These are phyloP conservation scores for Podila verticillata DNA, from an alignment of 192 early-diverging fungal species.

Conservation along the genomic window DNA sequence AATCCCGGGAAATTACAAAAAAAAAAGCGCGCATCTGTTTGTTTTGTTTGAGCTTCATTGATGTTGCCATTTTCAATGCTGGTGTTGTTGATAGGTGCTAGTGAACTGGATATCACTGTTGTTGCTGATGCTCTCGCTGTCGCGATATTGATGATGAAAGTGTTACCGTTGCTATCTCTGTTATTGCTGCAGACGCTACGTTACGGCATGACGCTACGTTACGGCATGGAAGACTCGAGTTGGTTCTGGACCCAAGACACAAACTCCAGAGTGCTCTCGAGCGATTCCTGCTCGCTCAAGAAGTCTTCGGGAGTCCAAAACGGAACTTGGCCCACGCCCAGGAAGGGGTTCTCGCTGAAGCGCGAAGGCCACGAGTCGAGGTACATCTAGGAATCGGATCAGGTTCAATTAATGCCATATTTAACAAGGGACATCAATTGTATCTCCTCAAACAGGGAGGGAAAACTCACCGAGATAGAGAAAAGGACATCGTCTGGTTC, in stretches of 20 bases:
- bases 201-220: too few species aligned
- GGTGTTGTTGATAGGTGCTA: too few species aligned
- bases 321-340: constrained; percentile 26
- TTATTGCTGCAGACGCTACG: too few species aligned
- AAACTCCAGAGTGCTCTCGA: constrained; percentile 19
- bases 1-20: too few species aligned
- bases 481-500: constrained; percentile 11
- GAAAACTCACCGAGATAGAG: constrained; percentile 32
- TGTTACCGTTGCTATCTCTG: too few species aligned
- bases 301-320: constrained; percentile 35
- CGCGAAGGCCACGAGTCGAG: constrained; percentile 23
- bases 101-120: too few species aligned
- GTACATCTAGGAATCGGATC: constrained; percentile 24
- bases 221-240: constrained; percentile 2
- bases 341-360: constrained; percentile 42
- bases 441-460: background rate
- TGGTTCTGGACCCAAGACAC: constrained; percentile 7
- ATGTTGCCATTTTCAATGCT: too few species aligned
- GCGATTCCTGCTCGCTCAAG: constrained; percentile 19
- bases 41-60: too few species aligned
- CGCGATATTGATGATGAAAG: too few species aligned
- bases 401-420: background rate
- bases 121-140: too few species aligned
- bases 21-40: too few species aligned
- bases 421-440: background rate